phyloP scores from a whole-genome alignment of 441 rosid species.

The Brassica balearica region DNA sequence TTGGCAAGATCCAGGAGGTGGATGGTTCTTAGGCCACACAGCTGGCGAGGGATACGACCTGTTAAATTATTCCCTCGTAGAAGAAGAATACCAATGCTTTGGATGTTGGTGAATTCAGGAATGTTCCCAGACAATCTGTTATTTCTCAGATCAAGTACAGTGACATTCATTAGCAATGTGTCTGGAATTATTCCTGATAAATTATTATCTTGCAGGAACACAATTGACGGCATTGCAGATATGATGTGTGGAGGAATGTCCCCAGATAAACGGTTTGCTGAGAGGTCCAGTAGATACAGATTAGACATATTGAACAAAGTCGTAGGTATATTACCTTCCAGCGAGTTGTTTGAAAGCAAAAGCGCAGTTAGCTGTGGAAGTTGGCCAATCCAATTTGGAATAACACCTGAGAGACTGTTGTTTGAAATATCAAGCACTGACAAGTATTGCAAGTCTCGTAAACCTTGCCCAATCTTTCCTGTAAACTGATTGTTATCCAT shows the following conservation, averaged over 20 bases:
- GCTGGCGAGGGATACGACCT: neutral
- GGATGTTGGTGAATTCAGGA: neutral
- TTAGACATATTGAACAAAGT: too few species aligned
- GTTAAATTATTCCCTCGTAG: neutral
- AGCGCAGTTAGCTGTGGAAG: too few species aligned
- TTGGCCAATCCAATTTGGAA: neutral
- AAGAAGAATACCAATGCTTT: neutral
- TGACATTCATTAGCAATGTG: neutral
- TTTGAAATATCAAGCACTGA: neutral
- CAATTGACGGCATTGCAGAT: too few species aligned
- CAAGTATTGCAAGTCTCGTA: too few species aligned
- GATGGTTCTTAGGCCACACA: neutral
- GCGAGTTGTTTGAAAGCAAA: neutral
- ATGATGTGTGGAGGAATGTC: neutral
- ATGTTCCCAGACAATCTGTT: neutral
- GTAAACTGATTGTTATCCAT: neutral
- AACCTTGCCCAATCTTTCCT: neutral
- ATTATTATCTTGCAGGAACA: conserved; percentile 15
- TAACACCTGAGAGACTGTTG: neutral
- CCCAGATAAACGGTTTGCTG: neutral
- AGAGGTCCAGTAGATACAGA: conserved; percentile 7
- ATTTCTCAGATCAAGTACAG: neutral
- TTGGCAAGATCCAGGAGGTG: conserved; percentile 15
- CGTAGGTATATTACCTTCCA: too few species aligned
- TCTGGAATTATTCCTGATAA: neutral